Conservation (phyloP, 2,329 filamentous ascomycete species). For the Botrytis byssoidea region DNA sequence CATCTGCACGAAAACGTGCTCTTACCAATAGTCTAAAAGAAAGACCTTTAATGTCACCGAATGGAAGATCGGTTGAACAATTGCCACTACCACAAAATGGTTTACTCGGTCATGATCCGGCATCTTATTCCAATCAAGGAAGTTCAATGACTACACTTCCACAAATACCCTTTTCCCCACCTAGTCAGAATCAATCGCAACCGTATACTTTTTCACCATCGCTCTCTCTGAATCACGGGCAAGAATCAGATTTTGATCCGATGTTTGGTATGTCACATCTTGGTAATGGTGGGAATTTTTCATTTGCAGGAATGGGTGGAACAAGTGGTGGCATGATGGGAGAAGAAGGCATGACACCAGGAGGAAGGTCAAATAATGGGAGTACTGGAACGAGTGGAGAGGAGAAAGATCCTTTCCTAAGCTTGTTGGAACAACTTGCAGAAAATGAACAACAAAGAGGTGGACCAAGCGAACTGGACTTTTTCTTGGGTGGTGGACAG, state of each 20-base stretch:
- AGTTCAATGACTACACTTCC: conserved; percentile 16
- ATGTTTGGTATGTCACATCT: conserved; percentile 59
- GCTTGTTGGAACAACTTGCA: conserved; percentile 74
- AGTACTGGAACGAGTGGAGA: conserved; percentile 52
- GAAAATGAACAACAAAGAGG: conserved; percentile 73
- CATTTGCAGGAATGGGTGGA: conserved; percentile 46
- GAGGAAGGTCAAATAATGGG: conserved; percentile 49
- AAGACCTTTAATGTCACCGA: conserved; percentile 36
- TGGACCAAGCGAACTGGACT: conserved; percentile 73
- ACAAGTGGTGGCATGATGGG: conserved; percentile 45
- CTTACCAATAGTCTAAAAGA: conserved; percentile 35
- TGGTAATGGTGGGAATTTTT: conserved; percentile 47
- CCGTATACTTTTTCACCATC: conserved; percentile 29
- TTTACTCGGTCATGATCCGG: background rate
- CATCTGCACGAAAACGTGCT: conserved; percentile 41
- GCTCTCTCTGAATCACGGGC: conserved; percentile 23
- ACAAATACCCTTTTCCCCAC: conserved; percentile 39
- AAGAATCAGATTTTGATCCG: conserved; percentile 50
- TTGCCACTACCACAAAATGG: conserved; percentile 12
- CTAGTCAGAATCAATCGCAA: conserved; percentile 11
- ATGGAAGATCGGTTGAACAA: conserved; percentile 18
- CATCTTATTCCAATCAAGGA: conserved; percentile 2
- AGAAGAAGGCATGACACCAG: conserved; percentile 43
- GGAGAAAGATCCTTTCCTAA: conserved; percentile 80
- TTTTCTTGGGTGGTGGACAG: conserved; percentile 55